Conservation (phyloP, 306 rosid species). For the Argentina anserina region DNA sequence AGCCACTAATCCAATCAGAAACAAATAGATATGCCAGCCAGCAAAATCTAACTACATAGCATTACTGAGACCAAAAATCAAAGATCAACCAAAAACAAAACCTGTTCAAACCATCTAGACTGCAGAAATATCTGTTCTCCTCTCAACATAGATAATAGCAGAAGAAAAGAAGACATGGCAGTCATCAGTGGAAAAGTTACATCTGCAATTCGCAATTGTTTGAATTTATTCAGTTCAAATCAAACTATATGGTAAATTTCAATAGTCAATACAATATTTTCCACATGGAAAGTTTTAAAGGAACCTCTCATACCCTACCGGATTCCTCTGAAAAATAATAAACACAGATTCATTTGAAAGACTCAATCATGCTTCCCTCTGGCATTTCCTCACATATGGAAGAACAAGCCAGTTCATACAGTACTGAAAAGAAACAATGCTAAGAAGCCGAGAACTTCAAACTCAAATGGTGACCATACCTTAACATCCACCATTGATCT, state of each 20-base stretch:
- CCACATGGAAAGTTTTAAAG: not conserved
- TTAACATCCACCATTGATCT: slow-evolving; percentile 13
- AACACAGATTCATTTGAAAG: not conserved
- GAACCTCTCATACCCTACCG: not conserved
- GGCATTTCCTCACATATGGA: not conserved
- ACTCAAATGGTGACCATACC: not conserved
- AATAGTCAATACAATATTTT: not conserved
- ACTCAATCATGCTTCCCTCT: not conserved
- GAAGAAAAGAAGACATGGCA: not conserved
- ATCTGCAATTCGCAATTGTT: not conserved
- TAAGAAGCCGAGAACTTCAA: not conserved
- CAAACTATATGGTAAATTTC: not conserved
- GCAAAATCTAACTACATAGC: not conserved
- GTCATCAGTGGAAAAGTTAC: not conserved
- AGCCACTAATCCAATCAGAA: not conserved
- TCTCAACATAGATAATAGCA: not conserved
- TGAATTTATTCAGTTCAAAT: not conserved
- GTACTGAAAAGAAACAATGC: not conserved
- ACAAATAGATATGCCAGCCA: not conserved
- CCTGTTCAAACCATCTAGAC: not conserved
- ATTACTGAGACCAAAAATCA: not conserved
- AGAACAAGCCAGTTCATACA: not conserved
- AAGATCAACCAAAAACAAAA: not conserved
- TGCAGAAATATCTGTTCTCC: not conserved
- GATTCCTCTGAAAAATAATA: not conserved